A percentile compares a stretch with the other conserved stretches of the same genome.
Evolutionary conservation across 1,139 yeast genomes (phyloP).

Genomic region (Pneumocystis canis): DNA sequence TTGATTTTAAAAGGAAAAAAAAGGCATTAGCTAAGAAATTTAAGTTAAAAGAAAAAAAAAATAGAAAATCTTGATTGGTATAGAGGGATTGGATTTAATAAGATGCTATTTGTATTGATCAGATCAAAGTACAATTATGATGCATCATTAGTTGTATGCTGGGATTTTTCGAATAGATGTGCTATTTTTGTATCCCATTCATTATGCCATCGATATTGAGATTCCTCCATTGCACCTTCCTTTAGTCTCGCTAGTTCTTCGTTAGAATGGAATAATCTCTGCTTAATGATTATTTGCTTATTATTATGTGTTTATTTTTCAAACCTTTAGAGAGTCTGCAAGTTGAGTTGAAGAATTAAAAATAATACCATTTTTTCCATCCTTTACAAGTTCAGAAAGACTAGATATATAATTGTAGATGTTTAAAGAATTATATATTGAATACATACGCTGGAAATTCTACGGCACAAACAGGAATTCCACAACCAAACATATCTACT

Average conservation of each 20-base stretch:
- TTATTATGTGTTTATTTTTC: slow-evolving; percentile 24
- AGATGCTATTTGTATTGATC: neutral
- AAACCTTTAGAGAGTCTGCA: slow-evolving; percentile 17
- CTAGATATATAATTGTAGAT: slow-evolving; percentile 3
- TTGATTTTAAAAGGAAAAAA: neutral
- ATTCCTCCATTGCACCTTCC: slow-evolving; percentile 57
- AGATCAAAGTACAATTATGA: neutral
- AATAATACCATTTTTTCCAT: slow-evolving; percentile 30
- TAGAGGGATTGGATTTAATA: neutral
- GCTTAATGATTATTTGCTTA: slow-evolving; percentile 34
- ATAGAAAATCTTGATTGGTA: neutral
- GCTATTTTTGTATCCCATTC: slow-evolving; percentile 41
- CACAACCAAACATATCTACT: slow-evolving; percentile 91
- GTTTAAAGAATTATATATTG: slow-evolving; percentile 19
- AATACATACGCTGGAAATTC: slow-evolving; percentile 60
- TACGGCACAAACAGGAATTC: slow-evolving; percentile 76
- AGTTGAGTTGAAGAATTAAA: slow-evolving; percentile 22
- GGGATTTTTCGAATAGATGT: neutral
- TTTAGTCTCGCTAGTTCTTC: slow-evolving; percentile 29
- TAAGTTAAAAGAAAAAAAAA: slow-evolving; percentile 2
- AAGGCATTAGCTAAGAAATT: neutral
- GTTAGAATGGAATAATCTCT: slow-evolving; percentile 4
- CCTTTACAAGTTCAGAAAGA: slow-evolving; percentile 16
- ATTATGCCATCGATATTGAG: slow-evolving; percentile 54
- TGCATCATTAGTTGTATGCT: neutral